Evolutionary conservation across 306 rosid species (phyloP), one percentile per base, ranked within the genome.

Genomic region (Delonix regia): DNA sequence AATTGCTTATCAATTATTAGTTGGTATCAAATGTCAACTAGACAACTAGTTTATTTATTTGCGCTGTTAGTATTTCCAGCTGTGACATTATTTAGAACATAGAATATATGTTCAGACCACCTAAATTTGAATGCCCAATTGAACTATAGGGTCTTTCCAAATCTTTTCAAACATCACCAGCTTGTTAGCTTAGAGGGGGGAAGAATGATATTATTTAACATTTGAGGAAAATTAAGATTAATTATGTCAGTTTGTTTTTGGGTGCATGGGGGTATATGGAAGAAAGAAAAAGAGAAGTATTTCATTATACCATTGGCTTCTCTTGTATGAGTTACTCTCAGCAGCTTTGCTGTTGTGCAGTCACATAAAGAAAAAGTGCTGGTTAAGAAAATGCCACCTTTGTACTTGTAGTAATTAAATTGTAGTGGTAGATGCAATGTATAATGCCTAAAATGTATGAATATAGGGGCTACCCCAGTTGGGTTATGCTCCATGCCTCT

Each of bases 111-210:
- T 42, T 70, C n/a, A 30, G 45, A n/a, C 62, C 11, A 30, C 61
- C 28, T 9, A 4, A 70, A 18, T 70, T 49, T 28, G 75, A 27
- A 42, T 47, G 41, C 44, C 42, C 16, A 24, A 47, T 39, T 66
- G 18, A 15, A 45, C 34, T 24, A 69, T 48, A 28, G 16, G 42
- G 15, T 61, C 75, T 9, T 70, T 49, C 45, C n/a, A 3, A n/a
- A 70, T 70, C 75, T 1, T 45, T 70, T 52, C 61, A 48, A 49
- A 70, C 25, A 48, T 70, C 74, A 47, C 74, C 44, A 10, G 42
- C 57, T 69, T 44, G 48, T 18, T 9, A 64, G 9, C 49, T n/a
- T 64, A 34, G 9, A 62, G 39, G 47, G 44, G 13, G 19, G 57
- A 38, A 9, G 14, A 27, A 12, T 21, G 42, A 3, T 38, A 38